Evolutionary conservation across 495 filamentous ascomycete genomes (phyloP).

Genomic region (Viridothelium virens): DNA sequence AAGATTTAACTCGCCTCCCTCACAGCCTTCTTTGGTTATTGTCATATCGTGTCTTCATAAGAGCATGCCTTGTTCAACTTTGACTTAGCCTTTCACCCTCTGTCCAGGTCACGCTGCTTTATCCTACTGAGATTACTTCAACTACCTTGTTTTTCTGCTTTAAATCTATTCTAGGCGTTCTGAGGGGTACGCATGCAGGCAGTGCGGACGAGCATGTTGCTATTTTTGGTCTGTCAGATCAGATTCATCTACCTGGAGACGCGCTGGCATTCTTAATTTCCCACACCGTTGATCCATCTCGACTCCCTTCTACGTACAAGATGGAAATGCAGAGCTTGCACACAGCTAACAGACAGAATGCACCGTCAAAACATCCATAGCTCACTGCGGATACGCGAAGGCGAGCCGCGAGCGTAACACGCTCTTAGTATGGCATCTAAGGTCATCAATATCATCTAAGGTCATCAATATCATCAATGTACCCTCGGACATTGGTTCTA

Average conservation of each 20-base stretch:
- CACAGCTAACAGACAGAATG: neutral
- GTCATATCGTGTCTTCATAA: neutral
- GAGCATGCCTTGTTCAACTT: neutral
- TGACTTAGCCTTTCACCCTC: neutral
- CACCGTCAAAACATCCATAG: neutral
- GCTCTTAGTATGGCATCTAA: neutral
- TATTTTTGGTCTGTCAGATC: neutral
- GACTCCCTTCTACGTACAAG: neutral
- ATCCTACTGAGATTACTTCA: neutral
- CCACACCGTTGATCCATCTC: neutral
- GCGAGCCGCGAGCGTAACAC: neutral
- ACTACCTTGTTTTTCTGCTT: neutral
- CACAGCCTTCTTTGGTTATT: neutral
- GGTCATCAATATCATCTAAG: constrained; percentile 13
- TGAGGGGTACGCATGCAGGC: neutral
- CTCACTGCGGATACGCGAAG: neutral
- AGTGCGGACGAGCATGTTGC: neutral
- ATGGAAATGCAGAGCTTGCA: neutral
- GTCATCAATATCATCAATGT: constrained; percentile 17
- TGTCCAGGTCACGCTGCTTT: neutral
- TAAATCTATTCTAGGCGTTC: neutral
- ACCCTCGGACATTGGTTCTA: constrained; percentile 20
- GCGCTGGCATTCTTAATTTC: too few species aligned
- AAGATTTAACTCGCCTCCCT: neutral
- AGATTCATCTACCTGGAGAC: too few species aligned